A percentile compares a stretch with the other conserved stretches of the same genome.
phyloP scores from a whole-genome alignment of 371 early-diverging fungal species.

The Mortierella sp. region DNA sequence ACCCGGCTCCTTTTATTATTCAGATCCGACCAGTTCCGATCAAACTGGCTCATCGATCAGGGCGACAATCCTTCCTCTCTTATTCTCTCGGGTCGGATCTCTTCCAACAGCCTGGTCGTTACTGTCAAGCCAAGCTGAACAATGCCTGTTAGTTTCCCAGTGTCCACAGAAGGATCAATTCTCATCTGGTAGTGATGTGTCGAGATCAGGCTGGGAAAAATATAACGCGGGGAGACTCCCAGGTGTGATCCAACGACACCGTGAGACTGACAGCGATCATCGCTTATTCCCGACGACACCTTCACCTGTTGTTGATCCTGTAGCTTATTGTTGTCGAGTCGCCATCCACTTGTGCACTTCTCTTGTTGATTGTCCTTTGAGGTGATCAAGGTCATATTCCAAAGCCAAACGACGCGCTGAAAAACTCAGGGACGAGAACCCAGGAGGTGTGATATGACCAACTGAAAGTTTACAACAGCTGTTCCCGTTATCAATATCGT shows the following conservation, averaged over 20 bases:
- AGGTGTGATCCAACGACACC: neutral
- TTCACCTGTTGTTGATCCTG: neutral
- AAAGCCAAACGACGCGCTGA: neutral
- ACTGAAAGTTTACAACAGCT: neutral
- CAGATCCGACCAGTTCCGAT: slow-evolving; percentile 49
- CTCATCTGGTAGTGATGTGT: neutral
- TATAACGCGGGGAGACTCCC: neutral
- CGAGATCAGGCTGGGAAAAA: slow-evolving; percentile 3
- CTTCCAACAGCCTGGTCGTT: neutral
- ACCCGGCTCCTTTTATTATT: slow-evolving; percentile 10
- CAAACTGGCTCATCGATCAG: neutral
- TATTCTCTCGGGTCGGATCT: neutral
- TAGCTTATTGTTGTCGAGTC: neutral
- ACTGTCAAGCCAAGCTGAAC: neutral
- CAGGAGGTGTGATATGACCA: neutral
- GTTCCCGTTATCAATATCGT: neutral
- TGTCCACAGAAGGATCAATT: neutral
- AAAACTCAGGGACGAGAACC: neutral
- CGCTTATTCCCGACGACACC: neutral
- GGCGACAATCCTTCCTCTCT: neutral
- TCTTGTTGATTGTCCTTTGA: neutral
- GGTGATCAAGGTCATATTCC: neutral
- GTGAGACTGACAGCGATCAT: neutral
- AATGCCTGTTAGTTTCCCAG: neutral
- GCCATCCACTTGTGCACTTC: neutral